Base-by-base conservation (phyloP, 2,329 filamentous ascomycete genomes). In the Pestalotiopsis sp. region DNA sequence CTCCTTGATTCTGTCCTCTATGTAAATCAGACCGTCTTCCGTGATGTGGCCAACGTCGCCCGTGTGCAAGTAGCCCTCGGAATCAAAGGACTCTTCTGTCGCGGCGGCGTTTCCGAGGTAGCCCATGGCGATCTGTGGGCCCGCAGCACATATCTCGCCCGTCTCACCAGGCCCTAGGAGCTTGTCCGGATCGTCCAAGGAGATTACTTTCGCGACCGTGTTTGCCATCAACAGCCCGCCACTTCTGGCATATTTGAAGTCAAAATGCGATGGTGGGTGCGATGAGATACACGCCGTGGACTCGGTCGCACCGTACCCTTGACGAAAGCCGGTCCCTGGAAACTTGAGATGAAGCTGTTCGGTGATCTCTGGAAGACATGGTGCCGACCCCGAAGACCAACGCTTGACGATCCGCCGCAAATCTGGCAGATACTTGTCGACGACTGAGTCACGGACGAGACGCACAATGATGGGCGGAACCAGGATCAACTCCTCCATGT, bases 291-390 rank as follows among this genome's bases (percentile, higher is more conserved):
- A 90, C 3, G 81, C 84, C 74, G 87, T 91, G 0, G 83, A 86
- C 75, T 91, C 90, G 0, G 89, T 92, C 87, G 91, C 91, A 23
- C 90, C 89, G 73, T 90, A 91, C 2, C 88, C 88, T 74, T 90
- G 89, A 71, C 88, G 88, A 77, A 91, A 89, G 0, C 87, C 87
- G 0, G 86, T 88, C 2, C 83, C 78, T 0, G 88, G 88, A 73
- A 90, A 91, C 62, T 83, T 84, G 70, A 82, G 80, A 68, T 87
- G 78, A 12, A 91, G 79, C 27, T 84, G 80, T 23, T 85, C 82
- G 17, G 90, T 81, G 66, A 91, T 85, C 73, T 91, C 85, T 5
- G 81, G 79, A 3, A 81, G 82, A 9, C 89, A 77, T 0, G 88
- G 89, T 0, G 89, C 89, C 0, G 88, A 88, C 5, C 89, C 89